phyloP scores from a whole-genome alignment of 2,329 filamentous ascomycete species.

The Cryphonectria parasitica region DNA sequence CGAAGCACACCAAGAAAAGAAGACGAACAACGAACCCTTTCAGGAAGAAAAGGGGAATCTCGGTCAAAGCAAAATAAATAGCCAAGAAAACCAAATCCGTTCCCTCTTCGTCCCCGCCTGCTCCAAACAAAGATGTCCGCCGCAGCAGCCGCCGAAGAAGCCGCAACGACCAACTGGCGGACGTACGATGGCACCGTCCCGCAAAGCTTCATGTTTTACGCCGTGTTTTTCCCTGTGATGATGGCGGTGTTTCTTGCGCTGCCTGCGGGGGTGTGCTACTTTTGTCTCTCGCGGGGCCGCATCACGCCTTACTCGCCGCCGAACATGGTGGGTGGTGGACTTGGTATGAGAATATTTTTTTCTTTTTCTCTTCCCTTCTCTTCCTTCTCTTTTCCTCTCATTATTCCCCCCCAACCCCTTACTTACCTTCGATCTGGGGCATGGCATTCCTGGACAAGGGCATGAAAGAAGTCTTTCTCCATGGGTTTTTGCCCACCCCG shows the following conservation, averaged over 20 bases:
- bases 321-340: conserved; percentile 13
- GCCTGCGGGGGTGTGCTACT: conserved; percentile 22
- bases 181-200: conserved; percentile 22
- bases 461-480: not conserved
- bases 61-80: too few relatives aligned
- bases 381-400: too few relatives aligned
- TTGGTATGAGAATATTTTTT: not conserved
- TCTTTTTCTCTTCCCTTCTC: not conserved
- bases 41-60: too few relatives aligned
- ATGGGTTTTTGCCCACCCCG: not conserved
- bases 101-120: too few relatives aligned
- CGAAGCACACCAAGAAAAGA: not conserved
- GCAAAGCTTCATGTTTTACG: conserved; percentile 14
- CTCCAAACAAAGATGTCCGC: too few relatives aligned
- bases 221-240: conserved; percentile 20
- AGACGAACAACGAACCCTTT: not conserved
- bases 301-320: conserved; percentile 23
- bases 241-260: conserved; percentile 24
- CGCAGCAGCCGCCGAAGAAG: conserved; percentile 22
- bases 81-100: too few relatives aligned
- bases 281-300: conserved; percentile 18
- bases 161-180: conserved; percentile 27
- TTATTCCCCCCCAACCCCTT: too few relatives aligned
- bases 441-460: not conserved
- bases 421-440: not conserved